A percentile compares a stretch with the other conserved stretches of the same genome.
These are phyloP conservation scores for Linnemannia zychae DNA, from an alignment of 192 early-diverging fungal species.

Conservation along the genomic window DNA sequence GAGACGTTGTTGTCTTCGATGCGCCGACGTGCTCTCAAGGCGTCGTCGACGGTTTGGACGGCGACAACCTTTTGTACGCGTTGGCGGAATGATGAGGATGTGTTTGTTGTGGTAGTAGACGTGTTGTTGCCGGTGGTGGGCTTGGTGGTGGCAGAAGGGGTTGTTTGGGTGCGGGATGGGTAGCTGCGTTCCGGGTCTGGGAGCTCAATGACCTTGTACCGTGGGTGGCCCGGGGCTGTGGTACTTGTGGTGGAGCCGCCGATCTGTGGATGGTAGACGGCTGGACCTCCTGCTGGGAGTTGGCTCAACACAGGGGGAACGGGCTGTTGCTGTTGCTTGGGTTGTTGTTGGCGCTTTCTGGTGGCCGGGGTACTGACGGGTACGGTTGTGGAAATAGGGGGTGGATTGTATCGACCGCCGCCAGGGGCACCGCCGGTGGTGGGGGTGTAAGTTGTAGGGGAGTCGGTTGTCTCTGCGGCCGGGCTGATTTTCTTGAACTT, in stretches of 20 bases:
- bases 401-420: neutral
- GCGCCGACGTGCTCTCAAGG: neutral
- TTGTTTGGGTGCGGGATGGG: neutral
- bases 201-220: conserved; percentile 9
- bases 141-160: too few species aligned
- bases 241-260: neutral
- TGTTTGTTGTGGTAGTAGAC: too few species aligned
- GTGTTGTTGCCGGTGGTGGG: too few species aligned
- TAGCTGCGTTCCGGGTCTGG: neutral
- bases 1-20: conserved; percentile 14
- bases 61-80: conserved; percentile 15
- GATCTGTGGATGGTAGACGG: conserved; percentile 15
- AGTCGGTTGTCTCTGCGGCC: conserved; percentile 1
- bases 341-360: neutral
- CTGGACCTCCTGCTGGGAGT: neutral
- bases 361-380: neutral
- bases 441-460: neutral
- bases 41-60: conserved; percentile 26
- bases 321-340: neutral
- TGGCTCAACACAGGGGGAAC: neutral
- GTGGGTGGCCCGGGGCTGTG: neutral
- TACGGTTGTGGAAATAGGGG: neutral
- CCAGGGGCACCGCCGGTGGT: neutral
- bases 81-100: neutral
- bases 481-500: neutral